Evolutionary conservation across 495 filamentous ascomycete genomes (phyloP).

Genomic region (Neurospora sp.): DNA sequence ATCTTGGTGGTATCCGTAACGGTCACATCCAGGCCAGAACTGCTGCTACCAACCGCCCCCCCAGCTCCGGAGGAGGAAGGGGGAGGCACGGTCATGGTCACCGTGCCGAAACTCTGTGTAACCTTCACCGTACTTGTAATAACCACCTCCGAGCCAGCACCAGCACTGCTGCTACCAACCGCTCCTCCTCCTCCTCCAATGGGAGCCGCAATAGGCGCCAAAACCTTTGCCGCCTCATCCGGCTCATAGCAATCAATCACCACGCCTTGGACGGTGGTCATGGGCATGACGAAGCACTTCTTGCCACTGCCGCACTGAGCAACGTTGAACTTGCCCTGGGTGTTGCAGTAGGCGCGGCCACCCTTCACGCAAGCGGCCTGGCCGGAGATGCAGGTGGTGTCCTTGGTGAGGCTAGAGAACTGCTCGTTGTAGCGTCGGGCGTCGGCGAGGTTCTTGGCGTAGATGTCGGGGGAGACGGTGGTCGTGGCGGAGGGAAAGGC

Average conservation of each 20-base stretch:
- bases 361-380: slow-evolving; percentile 35
- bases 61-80: not conserved
- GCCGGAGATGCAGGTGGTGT: slow-evolving; percentile 24
- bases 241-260: slow-evolving; percentile 26
- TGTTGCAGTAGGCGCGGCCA: slow-evolving; percentile 21
- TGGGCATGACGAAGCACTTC: slow-evolving; percentile 32
- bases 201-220: slow-evolving; percentile 12
- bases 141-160: not conserved
- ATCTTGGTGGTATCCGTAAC: not conserved
- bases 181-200: not conserved
- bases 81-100: slow-evolving; percentile 7
- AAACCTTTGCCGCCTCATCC: slow-evolving; percentile 13
- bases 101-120: slow-evolving; percentile 1
- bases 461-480: slow-evolving; percentile 25
- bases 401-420: slow-evolving; percentile 25
- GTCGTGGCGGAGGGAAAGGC: slow-evolving; percentile 19
- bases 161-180: not conserved
- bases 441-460: slow-evolving; percentile 23
- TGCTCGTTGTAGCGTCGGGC: slow-evolving; percentile 29
- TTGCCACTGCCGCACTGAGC: slow-evolving; percentile 14
- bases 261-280: slow-evolving; percentile 26
- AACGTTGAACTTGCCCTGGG: slow-evolving; percentile 21
- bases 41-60: not conserved
- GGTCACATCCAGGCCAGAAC: not conserved
- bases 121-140: slow-evolving; percentile 6